Base-by-base conservation (phyloP, 148 eudicot species). In the Fagopyrum tataricum region DNA sequence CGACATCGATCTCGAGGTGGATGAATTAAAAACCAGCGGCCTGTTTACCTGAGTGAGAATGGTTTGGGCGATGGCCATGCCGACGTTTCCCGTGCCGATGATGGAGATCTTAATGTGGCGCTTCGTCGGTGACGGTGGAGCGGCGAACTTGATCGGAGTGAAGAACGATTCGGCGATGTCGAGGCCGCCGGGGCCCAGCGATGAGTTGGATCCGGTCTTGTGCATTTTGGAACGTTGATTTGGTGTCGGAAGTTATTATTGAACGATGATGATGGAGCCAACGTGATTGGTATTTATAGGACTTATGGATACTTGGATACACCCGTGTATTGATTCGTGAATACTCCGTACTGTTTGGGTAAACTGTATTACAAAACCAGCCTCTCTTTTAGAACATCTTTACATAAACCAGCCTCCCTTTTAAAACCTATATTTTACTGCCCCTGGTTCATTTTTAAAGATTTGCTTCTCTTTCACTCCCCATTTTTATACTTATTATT, bases 1-100 rank as follows among this genome's bases (percentile, higher is more conserved):
- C 0, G 37, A 31, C 1, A 31, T 31, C 37, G 37, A 31, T 31
- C 37, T 31, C 37, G 37, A 31, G 37, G 37, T 31, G 37, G 37
- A 31, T 31, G 37, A 31, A 31, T 31, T 31, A 31, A 31, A 31
- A n/a, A n/a, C n/a, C n/a, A n/a, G 55, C n/a, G 18, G n/a, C 6
- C 23, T 21, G 40, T 17, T 68, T 1, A 44, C 72, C 49, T 70
- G 72, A 70, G 96, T 92, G 14, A 92, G 82, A 74, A 92, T 86
- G 52, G 97, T 92, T 71, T 92, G 97, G 7, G 97, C 90, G 4
- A 92, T 90, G 72, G 96, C 97, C 97, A 92, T 92, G 43, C 97
- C 97, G 9, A 92, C 97, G 76, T 92, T 92, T 53, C 97, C 97
- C 4, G 83, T 82, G 44, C 97, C 97, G 23, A 92, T 59, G 72